Evolutionary conservation across 1,139 yeast species (phyloP).

Genomic region (Hyphopichia fennica): DNA sequence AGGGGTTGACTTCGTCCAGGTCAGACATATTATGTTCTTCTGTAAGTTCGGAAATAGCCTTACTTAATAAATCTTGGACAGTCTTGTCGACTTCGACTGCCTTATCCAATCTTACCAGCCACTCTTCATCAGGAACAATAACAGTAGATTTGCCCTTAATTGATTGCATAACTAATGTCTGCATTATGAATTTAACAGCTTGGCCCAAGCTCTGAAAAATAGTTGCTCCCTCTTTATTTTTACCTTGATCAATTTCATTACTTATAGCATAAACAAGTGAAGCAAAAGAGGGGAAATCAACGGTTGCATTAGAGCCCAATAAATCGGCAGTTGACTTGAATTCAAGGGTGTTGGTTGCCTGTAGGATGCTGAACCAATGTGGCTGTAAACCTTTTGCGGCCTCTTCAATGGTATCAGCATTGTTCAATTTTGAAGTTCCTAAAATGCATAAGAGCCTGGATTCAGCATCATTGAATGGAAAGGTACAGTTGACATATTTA

Average conservation of each 20-base stretch:
- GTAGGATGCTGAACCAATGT: slow-evolving; percentile 55
- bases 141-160: slow-evolving; percentile 52
- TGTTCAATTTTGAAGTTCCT: slow-evolving; percentile 58
- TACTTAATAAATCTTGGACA: slow-evolving; percentile 42
- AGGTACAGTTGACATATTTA: slow-evolving; percentile 64
- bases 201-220: slow-evolving; percentile 32
- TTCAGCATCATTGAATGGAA: slow-evolving; percentile 66
- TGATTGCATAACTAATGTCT: slow-evolving; percentile 67
- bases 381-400: slow-evolving; percentile 84
- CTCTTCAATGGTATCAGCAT: slow-evolving; percentile 78
- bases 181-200: slow-evolving; percentile 50
- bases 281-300: slow-evolving; percentile 46
- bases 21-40: slow-evolving; percentile 16
- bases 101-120: slow-evolving; percentile 72
- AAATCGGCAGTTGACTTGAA: slow-evolving; percentile 45
- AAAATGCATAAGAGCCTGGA: slow-evolving; percentile 69
- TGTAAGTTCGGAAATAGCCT: slow-evolving; percentile 20
- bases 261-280: slow-evolving; percentile 30
- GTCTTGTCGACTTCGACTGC: slow-evolving; percentile 62
- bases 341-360: slow-evolving; percentile 42
- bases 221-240: slow-evolving; percentile 16
- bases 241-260: slow-evolving; percentile 20
- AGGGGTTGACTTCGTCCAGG: slow-evolving; percentile 11
- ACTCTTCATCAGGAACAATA: slow-evolving; percentile 67
- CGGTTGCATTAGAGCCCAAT: slow-evolving; percentile 33